These are phyloP conservation scores for Lactarius trivialis DNA, from an alignment of 768 basidiomycete genomes.

Conservation along the genomic window DNA sequence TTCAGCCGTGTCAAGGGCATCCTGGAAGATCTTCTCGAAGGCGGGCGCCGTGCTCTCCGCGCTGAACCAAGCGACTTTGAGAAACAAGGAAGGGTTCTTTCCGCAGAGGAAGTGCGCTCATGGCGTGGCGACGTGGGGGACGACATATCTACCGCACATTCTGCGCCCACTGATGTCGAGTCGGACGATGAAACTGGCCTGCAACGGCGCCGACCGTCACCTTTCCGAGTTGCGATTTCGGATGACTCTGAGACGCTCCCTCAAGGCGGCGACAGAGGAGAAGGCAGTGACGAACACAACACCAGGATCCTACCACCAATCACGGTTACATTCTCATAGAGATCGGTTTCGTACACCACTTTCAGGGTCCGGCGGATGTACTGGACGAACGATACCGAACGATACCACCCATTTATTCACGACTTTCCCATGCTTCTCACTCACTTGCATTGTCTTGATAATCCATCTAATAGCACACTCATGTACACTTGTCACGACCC, in stretches of 20 bases:
- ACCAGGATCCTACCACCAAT: constrained; percentile 34
- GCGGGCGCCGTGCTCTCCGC: constrained; percentile 58
- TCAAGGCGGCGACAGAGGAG: constrained; percentile 29
- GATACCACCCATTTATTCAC: constrained; percentile 24
- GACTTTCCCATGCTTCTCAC: constrained; percentile 4
- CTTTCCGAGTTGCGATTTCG: constrained; percentile 23
- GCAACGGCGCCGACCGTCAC: constrained; percentile 21
- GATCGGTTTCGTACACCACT: neutral
- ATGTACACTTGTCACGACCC: constrained; percentile 11
- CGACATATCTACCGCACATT: constrained; percentile 16
- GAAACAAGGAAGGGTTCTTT: constrained; percentile 53
- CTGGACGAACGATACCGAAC: constrained; percentile 19
- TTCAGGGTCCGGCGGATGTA: neutral
- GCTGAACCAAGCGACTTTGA: constrained; percentile 46
- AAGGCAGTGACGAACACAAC: constrained; percentile 21
- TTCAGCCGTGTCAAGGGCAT: constrained; percentile 61
- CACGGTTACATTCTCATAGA: constrained; percentile 38
- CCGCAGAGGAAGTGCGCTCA: constrained; percentile 60
- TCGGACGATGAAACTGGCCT: constrained; percentile 20
- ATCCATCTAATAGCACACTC: constrained; percentile 20
- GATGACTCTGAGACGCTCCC: constrained; percentile 19
- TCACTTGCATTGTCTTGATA: constrained; percentile 9
- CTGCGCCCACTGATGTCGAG: constrained; percentile 18
- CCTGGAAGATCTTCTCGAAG: constrained; percentile 54
- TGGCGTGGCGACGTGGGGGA: constrained; percentile 37